These are phyloP conservation scores for Puccinia horiana DNA, from an alignment of 1,284 basidiomycete species.

Conservation along the genomic window DNA sequence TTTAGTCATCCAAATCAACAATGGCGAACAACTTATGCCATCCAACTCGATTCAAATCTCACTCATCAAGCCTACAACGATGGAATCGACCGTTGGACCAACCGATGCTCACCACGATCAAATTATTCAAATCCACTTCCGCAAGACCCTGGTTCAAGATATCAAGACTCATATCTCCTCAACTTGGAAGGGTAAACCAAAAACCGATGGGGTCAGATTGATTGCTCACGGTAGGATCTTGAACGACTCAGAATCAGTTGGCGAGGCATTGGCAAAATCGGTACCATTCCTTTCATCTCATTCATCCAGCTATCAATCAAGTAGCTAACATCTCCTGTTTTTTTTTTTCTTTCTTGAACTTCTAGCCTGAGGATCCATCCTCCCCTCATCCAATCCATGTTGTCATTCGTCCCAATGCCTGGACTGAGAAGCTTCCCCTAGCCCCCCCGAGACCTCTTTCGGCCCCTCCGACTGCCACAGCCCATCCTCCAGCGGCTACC, in stretches of 20 bases:
- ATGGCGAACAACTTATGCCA: slow-evolving; percentile 22
- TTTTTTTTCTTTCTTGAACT: background rate
- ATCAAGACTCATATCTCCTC: slow-evolving; percentile 41
- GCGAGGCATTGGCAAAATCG: slow-evolving; percentile 7
- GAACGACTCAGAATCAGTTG: slow-evolving; percentile 35
- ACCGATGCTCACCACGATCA: slow-evolving; percentile 15
- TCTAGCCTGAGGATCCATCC: slow-evolving; percentile 34
- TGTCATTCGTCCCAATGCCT: slow-evolving; percentile 46
- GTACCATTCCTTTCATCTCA: slow-evolving; percentile 9
- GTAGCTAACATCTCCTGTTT: background rate
- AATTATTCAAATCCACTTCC: slow-evolving; percentile 18
- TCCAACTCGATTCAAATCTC: slow-evolving; percentile 40
- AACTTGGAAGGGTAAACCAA: slow-evolving; percentile 49
- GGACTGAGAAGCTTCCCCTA: slow-evolving; percentile 38
- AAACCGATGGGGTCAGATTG: slow-evolving; percentile 41
- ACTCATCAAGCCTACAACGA: slow-evolving; percentile 32
- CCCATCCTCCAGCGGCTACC: background rate
- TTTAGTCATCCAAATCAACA: slow-evolving; percentile 25
- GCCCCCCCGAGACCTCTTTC: slow-evolving; percentile 25
- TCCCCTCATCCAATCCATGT: slow-evolving; percentile 47
- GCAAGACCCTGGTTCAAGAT: slow-evolving; percentile 34
- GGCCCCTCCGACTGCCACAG: slow-evolving; percentile 34
- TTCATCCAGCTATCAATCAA: background rate
- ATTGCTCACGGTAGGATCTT: slow-evolving; percentile 46
- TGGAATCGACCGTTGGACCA: slow-evolving; percentile 27